Evolutionary conservation across 179 eudicot genomes (phyloP).

Genomic region (Sideroxylon spinosum): DNA sequence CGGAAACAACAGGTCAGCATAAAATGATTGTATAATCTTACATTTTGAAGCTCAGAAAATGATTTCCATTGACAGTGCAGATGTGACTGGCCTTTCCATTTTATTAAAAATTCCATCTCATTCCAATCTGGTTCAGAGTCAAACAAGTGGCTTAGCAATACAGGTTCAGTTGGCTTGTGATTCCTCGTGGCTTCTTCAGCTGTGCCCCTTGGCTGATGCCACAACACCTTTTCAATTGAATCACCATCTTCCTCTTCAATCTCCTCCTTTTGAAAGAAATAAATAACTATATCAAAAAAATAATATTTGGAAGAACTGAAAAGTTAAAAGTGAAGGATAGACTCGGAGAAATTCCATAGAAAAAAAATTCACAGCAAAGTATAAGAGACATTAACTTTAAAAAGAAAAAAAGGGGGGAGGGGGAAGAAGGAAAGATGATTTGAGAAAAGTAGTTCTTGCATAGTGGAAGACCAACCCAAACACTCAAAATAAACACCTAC

Average conservation of each 20-base stretch:
- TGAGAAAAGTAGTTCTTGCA: background rate
- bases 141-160: slow-evolving; percentile 68
- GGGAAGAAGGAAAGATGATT: background rate
- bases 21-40: slow-evolving; percentile 28
- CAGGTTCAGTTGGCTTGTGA: slow-evolving; percentile 69
- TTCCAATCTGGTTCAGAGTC: slow-evolving; percentile 86
- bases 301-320: background rate
- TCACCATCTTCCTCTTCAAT: slow-evolving; percentile 88
- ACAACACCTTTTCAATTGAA: slow-evolving; percentile 80
- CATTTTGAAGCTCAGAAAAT: slow-evolving; percentile 77
- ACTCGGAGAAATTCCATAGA: background rate
- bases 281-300: background rate
- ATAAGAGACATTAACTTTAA: background rate
- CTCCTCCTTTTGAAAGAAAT: slow-evolving; percentile 51
- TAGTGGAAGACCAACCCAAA: background rate
- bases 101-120: slow-evolving; percentile 80
- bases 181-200: slow-evolving; percentile 84
- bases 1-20: background rate
- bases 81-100: slow-evolving; percentile 99
- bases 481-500: background rate
- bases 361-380: background rate
- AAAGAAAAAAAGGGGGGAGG: too few species aligned
- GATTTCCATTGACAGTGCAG: slow-evolving; percentile 92
- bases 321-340: background rate
- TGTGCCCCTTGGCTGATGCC: slow-evolving; percentile 96